Base-by-base conservation (phyloP, 306 rosid genomes). In the Alnus rubra region DNA sequence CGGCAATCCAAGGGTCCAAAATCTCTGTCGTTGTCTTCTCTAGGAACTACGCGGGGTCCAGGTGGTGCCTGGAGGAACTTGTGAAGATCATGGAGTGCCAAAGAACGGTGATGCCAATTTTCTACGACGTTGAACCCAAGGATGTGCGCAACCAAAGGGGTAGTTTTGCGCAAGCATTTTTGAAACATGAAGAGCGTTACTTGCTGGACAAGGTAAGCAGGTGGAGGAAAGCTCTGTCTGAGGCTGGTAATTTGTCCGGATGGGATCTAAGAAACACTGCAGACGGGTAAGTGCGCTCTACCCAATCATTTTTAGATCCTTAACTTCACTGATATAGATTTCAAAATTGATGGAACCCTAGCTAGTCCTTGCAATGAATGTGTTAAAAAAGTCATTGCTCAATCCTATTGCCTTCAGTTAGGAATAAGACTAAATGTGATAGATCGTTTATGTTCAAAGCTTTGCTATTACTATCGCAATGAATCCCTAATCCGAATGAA, bases 181-280 rank as follows among this genome's bases (percentile, higher is more conserved):
- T 5, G 45, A 5, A 42, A 42, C 7, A 42, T 42, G 45, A 42
- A 42, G 1, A 42, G 7, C 45, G 45, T 5, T 42, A 42, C 45
- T 42, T 42, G 45, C 5, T 42, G 45, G 45, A 42, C 45, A 42
- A 42, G 45, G 45, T 42, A 42, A 7, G 18, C 9, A 67, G 52
- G 3, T 77, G 80, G 80, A 67, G 80, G 59, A 37, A 10, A 56
- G 74, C 64, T 65, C 74, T 77, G 16, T 52, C 39, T 35, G 67
- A 68, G 39, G 80, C 80, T 50, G 80, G 67, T 0, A 77, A 65
- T 65, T 37, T 77, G 35, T 67, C 74, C 52, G 80, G 80, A 12
- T 65, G 74, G 80, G 72, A 64, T 48, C 54, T 76, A 30, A 48
- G 50, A 30, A 62, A 76, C 31, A 62, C 52, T 30, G 71, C 58